Percentiles rank a stretch among this genome's conserved stretches.
Conservation (phyloP, 495 filamentous ascomycete genomes). For the Immersiella caudata region DNA sequence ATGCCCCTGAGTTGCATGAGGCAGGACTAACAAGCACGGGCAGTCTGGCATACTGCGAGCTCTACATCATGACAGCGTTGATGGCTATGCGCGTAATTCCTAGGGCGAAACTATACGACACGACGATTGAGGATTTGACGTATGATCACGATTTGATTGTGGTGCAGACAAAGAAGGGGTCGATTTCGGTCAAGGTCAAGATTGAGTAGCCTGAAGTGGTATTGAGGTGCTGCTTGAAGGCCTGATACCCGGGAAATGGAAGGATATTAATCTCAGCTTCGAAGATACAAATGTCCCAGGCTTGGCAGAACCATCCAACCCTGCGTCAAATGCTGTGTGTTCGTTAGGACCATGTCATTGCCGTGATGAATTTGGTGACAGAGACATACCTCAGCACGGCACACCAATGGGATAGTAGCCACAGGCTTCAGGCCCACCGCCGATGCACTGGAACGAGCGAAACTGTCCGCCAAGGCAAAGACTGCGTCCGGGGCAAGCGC, state of each 20-base stretch:
- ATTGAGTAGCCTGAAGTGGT: constrained; percentile 19
- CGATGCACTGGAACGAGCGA: constrained; percentile 4
- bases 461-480: constrained; percentile 4
- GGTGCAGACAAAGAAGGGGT: constrained; percentile 26
- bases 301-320: too few species aligned
- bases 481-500: constrained; percentile 3
- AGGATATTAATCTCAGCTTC: too few species aligned
- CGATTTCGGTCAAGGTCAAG: constrained; percentile 13
- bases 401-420: constrained; percentile 5
- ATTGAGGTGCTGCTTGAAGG: too few species aligned
- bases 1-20: too few species aligned
- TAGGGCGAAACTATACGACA: constrained; percentile 29
- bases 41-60: constrained; percentile 40
- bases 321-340: too few species aligned
- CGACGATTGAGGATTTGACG: constrained; percentile 30
- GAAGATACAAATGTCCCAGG: too few species aligned
- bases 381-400: not conserved
- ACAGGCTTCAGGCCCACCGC: not conserved
- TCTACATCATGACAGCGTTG: constrained; percentile 36
- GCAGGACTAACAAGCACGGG: too few species aligned
- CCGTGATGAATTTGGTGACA: too few species aligned
- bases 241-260: too few species aligned
- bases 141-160: constrained; percentile 38
- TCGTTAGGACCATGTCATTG: too few species aligned
- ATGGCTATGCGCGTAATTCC: constrained; percentile 32